Evolutionary conservation across 768 basidiomycete species (phyloP).

Genomic region (Trametes gibbosa): DNA sequence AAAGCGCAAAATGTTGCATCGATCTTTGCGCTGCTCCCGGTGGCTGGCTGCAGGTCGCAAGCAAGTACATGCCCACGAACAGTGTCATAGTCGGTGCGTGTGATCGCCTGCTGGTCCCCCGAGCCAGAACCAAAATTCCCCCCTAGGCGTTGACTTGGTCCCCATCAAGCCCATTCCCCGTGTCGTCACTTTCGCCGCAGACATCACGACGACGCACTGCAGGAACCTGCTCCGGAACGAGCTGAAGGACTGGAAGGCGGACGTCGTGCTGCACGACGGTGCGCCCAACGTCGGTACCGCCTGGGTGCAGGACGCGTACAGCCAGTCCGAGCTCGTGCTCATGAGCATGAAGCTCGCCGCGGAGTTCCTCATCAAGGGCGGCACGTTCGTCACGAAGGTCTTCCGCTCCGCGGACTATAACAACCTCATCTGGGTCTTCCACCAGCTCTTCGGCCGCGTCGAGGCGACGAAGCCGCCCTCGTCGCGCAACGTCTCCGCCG

Average conservation of each 20-base stretch:
- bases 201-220: constrained; percentile 92
- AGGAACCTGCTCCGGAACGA: constrained; percentile 82
- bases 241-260: constrained; percentile 98
- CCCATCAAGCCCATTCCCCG: constrained; percentile 95
- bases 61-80: constrained; percentile 94
- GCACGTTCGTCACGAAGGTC: constrained; percentile 96
- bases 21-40: constrained; percentile 99
- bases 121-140: constrained; percentile 15
- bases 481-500: constrained; percentile 97
- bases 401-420: constrained; percentile 99
- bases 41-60: constrained; percentile 98
- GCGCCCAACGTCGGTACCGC: constrained; percentile 99
- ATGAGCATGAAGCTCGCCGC: constrained; percentile 94
- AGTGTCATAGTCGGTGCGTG: constrained; percentile 84
- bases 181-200: constrained; percentile 86
- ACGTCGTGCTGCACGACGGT: constrained; percentile 97
- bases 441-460: constrained; percentile 91
- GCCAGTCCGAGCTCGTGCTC: constrained; percentile 93
- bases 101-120: not conserved
- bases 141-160: constrained; percentile 87
- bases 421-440: constrained; percentile 98
- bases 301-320: constrained; percentile 98
- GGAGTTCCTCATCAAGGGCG: constrained; percentile 90
- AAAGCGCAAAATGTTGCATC: constrained; percentile 87
- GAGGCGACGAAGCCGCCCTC: constrained; percentile 99